Conservation (phyloP, 257 asterid genomes). For the Petrea volubilis region DNA sequence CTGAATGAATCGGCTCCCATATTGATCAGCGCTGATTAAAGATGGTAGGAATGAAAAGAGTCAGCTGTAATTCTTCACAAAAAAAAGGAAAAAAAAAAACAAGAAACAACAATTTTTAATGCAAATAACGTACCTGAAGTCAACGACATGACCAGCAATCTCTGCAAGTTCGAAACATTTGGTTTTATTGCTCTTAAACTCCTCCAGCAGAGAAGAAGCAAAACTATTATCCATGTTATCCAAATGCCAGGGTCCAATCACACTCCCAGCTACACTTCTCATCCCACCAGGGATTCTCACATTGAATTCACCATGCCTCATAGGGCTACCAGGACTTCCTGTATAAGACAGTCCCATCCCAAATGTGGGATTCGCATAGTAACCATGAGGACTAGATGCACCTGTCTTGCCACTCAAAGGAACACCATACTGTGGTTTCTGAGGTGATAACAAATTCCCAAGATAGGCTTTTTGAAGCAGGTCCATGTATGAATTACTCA, state of each 20-base stretch:
- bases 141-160: constrained; percentile 89
- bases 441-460: constrained; percentile 66
- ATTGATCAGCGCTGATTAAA: constrained; percentile 75
- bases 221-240: constrained; percentile 70
- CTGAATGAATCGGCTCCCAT: constrained; percentile 97
- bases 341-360: constrained; percentile 82
- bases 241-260: constrained; percentile 82
- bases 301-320: constrained; percentile 75
- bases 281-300: constrained; percentile 65
- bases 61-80: constrained; percentile 19
- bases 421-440: constrained; percentile 71
- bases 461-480: constrained; percentile 83
- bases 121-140: constrained; percentile 63
- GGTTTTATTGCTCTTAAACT: constrained; percentile 91
- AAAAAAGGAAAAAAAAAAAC: too few relatives aligned
- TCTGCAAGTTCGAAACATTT: constrained; percentile 87
- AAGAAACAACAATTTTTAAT: not conserved
- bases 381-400: constrained; percentile 74
- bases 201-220: constrained; percentile 78
- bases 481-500: constrained; percentile 71
- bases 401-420: constrained; percentile 49
- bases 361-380: constrained; percentile 61
- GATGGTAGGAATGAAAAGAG: constrained; percentile 12
- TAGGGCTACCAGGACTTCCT: constrained; percentile 88
- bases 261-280: constrained; percentile 71